Percentiles rank a stretch among this genome's conserved stretches.
Conservation (phyloP, 192 early-diverging fungal genomes). For the Fimicolochytrium jonesii region DNA sequence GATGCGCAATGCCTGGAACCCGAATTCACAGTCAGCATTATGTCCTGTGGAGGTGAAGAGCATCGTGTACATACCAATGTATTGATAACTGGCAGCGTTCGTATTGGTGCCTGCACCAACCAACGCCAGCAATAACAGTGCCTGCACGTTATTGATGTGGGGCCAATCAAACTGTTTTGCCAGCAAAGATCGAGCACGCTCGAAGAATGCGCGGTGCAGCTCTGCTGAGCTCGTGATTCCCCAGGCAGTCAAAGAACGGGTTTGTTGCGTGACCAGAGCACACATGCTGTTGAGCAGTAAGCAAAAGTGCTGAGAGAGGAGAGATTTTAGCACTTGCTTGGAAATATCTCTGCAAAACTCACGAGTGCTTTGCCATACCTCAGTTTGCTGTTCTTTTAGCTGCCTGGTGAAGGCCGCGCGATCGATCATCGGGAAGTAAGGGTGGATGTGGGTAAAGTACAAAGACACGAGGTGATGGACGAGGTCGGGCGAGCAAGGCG, state of each 20-base stretch:
- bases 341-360: neutral
- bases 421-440: conserved; percentile 48
- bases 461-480: conserved; percentile 41
- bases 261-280: conserved; percentile 44
- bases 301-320: conserved; percentile 31
- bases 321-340: neutral
- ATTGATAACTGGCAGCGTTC: conserved; percentile 42
- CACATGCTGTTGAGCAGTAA: conserved; percentile 48
- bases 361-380: conserved; percentile 14
- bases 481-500: conserved; percentile 41
- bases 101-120: conserved; percentile 44
- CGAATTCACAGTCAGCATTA: no score
- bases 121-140: conserved; percentile 34
- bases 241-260: conserved; percentile 29
- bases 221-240: conserved; percentile 33
- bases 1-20: conserved; percentile 45
- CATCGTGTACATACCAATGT: conserved; percentile 39
- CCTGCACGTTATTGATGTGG: conserved; percentile 48
- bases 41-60: no score
- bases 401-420: conserved; percentile 34
- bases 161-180: conserved; percentile 50
- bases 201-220: conserved; percentile 42
- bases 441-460: conserved; percentile 49
- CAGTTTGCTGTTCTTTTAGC: conserved; percentile 39
- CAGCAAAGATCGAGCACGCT: conserved; percentile 36